A percentile compares a stretch with the other conserved stretches of the same genome.
These are phyloP conservation scores for Calonectria pseudoturangicola DNA, from an alignment of 2,329 filamentous ascomycete genomes.

Conservation along the genomic window DNA sequence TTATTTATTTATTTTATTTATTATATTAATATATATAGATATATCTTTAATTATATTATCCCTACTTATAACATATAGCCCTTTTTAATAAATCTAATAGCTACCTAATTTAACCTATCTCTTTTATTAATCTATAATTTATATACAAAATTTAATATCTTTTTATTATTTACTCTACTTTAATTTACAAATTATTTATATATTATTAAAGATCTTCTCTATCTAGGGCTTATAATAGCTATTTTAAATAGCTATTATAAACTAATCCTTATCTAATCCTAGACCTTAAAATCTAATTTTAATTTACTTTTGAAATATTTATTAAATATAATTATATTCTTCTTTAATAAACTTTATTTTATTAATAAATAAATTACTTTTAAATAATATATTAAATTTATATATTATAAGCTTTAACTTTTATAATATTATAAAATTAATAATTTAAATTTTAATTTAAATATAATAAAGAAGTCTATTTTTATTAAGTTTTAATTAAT, in stretches of 20 bases:
- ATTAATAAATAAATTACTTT: slow-evolving; percentile 24
- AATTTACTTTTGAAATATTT: neutral
- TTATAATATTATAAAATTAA: too few relatives aligned
- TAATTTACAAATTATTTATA: neutral
- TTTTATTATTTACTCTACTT: neutral
- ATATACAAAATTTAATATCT: too few relatives aligned
- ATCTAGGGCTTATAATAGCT: neutral
- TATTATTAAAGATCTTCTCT: neutral
- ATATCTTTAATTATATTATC: too few relatives aligned
- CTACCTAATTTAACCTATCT: neutral
- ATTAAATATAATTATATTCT: slow-evolving; percentile 3
- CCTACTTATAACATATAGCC: too few relatives aligned
- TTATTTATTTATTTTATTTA: too few relatives aligned
- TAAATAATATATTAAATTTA: slow-evolving; percentile 2
- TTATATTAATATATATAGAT: too few relatives aligned
- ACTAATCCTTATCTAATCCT: neutral
- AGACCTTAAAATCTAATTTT: neutral
- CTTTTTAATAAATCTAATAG: neutral
- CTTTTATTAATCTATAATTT: neutral
- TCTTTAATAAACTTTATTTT: slow-evolving; percentile 24
- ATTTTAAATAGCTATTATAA: neutral
- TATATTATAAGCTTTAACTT: too few relatives aligned
- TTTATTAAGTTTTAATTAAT: too few relatives aligned
- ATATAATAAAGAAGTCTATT: too few relatives aligned
- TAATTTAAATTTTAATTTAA: too few relatives aligned